Conservation (phyloP, 2,329 filamentous ascomycete genomes). For the Calycina marina region DNA sequence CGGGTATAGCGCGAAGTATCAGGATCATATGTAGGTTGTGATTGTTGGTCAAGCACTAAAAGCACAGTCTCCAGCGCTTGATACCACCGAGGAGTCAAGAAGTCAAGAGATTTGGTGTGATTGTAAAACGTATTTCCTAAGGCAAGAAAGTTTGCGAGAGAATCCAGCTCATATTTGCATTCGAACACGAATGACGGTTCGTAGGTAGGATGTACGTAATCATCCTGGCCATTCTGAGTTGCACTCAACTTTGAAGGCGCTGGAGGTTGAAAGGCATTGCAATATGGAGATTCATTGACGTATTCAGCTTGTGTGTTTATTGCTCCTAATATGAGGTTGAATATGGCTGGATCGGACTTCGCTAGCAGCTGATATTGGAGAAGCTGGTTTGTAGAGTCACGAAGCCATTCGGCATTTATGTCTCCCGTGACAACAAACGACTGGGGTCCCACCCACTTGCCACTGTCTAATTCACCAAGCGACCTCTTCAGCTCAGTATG, state of each 20-base stretch:
- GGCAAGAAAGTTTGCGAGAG: conserved; percentile 78
- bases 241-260: conserved; percentile 61
- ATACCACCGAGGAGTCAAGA: conserved; percentile 67
- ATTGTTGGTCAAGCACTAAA: conserved; percentile 62
- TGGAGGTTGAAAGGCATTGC: conserved; percentile 95
- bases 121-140: conserved; percentile 77
- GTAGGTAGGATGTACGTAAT: conserved; percentile 73
- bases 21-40: conserved; percentile 63
- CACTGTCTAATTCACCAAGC: conserved; percentile 30
- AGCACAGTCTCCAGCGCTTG: conserved; percentile 63
- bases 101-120: conserved; percentile 62
- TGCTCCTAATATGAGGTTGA: conserved; percentile 72
- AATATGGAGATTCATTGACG: conserved; percentile 88
- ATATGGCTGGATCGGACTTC: conserved; percentile 64
- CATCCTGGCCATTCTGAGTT: conserved; percentile 66
- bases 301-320: conserved; percentile 96
- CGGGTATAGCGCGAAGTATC: conserved; percentile 46
- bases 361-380: conserved; percentile 78
- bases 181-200: conserved; percentile 81
- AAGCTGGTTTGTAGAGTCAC: conserved; percentile 87
- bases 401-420: conserved; percentile 84
- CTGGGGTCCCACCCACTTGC: conserved; percentile 70
- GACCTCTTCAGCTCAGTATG: conserved; percentile 26
- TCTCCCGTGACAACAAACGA: conserved; percentile 90
- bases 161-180: conserved; percentile 98